Conservation (phyloP, 176 grass and related monocot genomes). For the Leersia perrieri region DNA sequence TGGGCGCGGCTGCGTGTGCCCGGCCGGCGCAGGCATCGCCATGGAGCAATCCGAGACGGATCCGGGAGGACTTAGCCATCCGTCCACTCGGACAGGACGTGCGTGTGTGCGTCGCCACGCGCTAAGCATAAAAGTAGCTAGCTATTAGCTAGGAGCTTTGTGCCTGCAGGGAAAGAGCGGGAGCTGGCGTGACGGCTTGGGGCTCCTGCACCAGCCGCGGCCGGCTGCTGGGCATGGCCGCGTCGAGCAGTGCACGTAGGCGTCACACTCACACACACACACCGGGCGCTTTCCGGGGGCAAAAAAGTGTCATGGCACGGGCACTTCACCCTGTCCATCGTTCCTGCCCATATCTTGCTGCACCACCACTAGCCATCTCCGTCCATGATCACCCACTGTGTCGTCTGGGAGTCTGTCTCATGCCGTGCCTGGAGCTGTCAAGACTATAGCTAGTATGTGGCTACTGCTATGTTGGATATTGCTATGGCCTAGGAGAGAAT, state of each 20-base stretch:
- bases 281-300: constrained; percentile 33
- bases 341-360: constrained; percentile 22
- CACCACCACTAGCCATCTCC: constrained; percentile 27
- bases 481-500: background rate
- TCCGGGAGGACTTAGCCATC: background rate
- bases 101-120: background rate
- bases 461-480: background rate
- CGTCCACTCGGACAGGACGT: background rate
- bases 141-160: background rate
- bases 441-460: background rate
- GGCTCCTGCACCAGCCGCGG: background rate
- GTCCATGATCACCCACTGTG: constrained; percentile 7
- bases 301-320: background rate
- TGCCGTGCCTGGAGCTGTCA: constrained; percentile 36
- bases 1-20: background rate
- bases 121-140: too few species aligned
- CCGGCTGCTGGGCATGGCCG: background rate
- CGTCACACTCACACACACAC: constrained; percentile 23
- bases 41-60: background rate
- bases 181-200: background rate
- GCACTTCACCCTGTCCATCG: background rate
- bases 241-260: constrained; percentile 23
- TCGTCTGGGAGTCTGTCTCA: background rate
- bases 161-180: constrained; percentile 28
- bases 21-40: background rate